Evolutionary conservation across 768 basidiomycete species (phyloP).

Genomic region (Porphyrellus cyaneotinctus): DNA sequence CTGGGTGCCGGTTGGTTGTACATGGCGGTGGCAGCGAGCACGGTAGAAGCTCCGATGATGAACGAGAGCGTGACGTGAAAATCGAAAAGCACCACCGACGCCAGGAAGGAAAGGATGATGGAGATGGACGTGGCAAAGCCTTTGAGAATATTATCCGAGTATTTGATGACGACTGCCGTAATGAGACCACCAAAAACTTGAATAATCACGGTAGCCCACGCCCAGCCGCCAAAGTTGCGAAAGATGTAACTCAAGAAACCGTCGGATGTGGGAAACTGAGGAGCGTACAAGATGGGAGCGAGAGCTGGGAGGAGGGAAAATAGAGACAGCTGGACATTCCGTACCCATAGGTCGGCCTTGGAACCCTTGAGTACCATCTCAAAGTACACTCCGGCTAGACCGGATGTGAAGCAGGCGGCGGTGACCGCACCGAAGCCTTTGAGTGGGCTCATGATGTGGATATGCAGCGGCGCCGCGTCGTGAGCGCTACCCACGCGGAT

Average conservation of each 20-base stretch:
- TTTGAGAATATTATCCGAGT: slow-evolving; percentile 92
- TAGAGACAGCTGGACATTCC: slow-evolving; percentile 84
- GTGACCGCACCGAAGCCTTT: slow-evolving; percentile 82
- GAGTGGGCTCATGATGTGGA: slow-evolving; percentile 76
- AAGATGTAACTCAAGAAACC: slow-evolving; percentile 61
- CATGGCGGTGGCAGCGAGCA: slow-evolving; percentile 87
- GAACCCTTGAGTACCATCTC: slow-evolving; percentile 90
- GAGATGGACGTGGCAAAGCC: slow-evolving; percentile 96
- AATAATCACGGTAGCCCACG: slow-evolving; percentile 86
- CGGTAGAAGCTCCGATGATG: slow-evolving; percentile 79
- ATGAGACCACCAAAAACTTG: slow-evolving; percentile 93
- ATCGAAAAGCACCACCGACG: slow-evolving; percentile 86
- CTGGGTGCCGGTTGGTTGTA: slow-evolving; percentile 73
- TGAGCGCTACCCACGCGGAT: slow-evolving; percentile 63
- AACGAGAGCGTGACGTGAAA: slow-evolving; percentile 87
- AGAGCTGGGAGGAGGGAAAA: slow-evolving; percentile 91
- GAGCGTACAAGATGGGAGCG: slow-evolving; percentile 66
- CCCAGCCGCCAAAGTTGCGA: slow-evolving; percentile 88
- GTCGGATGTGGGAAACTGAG: slow-evolving; percentile 38
- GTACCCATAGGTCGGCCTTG: slow-evolving; percentile 82
- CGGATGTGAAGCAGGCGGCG: slow-evolving; percentile 85
- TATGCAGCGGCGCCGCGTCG: slow-evolving; percentile 52
- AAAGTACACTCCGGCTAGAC: slow-evolving; percentile 89
- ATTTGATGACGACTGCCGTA: slow-evolving; percentile 95
- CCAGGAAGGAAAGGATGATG: slow-evolving; percentile 93